Evolutionary conservation across 768 basidiomycete genomes (phyloP), one percentile per base, ranked within the genome.

Genomic region (Lactarius psammicola): DNA sequence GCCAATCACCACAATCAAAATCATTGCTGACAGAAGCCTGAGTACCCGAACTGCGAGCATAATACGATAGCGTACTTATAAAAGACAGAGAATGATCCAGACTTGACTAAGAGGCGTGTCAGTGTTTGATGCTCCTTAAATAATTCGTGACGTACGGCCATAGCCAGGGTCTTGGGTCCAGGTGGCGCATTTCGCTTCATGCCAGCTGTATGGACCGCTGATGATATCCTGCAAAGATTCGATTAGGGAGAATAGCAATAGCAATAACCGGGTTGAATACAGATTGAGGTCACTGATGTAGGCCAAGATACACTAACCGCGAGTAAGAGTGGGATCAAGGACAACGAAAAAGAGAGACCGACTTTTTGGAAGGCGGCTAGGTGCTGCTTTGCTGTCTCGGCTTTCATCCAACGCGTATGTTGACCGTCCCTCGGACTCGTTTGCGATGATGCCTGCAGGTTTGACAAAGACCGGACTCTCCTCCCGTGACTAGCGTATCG

Each of bases 81-180:
- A 74, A 87, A 94, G 83, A 89, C 64, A 94, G 86, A 40, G 87
- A 80, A 76, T 94, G 92, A 75, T 93, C 90, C 46, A 93, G 75
- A 3, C 87, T 86, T 20, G 88, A 88, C 87, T 89, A 66, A 46
- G 56, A 15, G 56, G 40, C 33, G 56, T 58, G 11, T 56, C 59
- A 63, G 67, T 51, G 10, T 26, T 56, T 56, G 42, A 38, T 53
- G 33, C 42, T 20, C 31, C 13, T n/a, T 17, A 10, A 31, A 15
- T 26, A 33, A 34, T 51, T 20, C 0, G 51, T 10, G 53, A 76
- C 86, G 73, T 72, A 89, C 89, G 65, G 78, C 80, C 90, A 92
- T 91, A 17, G 80, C 78, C 33, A 84, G 68, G 80, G 3, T 84
- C 85, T 64, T 79, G 76, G 60, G 80, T 34, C 30, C 66, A 54